Evolutionary conservation across 768 basidiomycete genomes (phyloP).

Genomic region (Cubamyces sp.): DNA sequence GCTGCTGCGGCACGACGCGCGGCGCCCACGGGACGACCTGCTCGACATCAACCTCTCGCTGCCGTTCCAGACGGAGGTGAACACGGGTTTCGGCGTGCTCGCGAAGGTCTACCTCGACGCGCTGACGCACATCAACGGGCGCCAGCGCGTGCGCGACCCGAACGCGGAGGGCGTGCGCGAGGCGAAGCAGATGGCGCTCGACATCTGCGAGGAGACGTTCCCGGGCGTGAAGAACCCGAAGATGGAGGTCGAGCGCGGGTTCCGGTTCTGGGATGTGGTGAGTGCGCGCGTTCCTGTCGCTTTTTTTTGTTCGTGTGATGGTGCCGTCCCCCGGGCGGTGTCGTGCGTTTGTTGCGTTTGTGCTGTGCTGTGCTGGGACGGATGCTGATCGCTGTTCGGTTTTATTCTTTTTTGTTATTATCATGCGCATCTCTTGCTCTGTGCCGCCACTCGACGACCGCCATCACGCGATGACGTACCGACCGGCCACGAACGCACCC

Average conservation of each 20-base stretch:
- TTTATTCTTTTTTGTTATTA: too few species aligned
- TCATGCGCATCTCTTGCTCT: too few species aligned
- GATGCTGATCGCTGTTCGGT: constrained; percentile 1
- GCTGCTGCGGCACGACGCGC: constrained; percentile 87
- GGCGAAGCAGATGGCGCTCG: constrained; percentile 85
- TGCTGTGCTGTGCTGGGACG: not conserved
- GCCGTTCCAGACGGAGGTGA: constrained; percentile 95
- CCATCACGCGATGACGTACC: too few species aligned
- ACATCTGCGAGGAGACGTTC: constrained; percentile 94
- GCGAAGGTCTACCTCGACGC: constrained; percentile 97
- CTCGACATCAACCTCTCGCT: constrained; percentile 91
- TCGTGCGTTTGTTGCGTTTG: too few species aligned
- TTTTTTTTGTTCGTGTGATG: not conserved
- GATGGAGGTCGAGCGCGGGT: constrained; percentile 91
- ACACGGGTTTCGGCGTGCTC: constrained; percentile 97
- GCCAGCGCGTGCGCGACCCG: constrained; percentile 74
- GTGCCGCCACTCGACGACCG: too few species aligned
- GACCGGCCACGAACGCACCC: too few species aligned
- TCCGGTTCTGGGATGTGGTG: constrained; percentile 98
- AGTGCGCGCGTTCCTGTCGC: constrained; percentile 40
- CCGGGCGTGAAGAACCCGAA: constrained; percentile 86
- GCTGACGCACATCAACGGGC: constrained; percentile 84
- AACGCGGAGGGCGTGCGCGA: constrained; percentile 79
- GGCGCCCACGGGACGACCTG: constrained; percentile 85
- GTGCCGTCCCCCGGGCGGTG: not conserved